These are phyloP conservation scores for Myriosclerotinia curreyana DNA, from an alignment of 2,329 filamentous ascomycete species.

Conservation along the genomic window DNA sequence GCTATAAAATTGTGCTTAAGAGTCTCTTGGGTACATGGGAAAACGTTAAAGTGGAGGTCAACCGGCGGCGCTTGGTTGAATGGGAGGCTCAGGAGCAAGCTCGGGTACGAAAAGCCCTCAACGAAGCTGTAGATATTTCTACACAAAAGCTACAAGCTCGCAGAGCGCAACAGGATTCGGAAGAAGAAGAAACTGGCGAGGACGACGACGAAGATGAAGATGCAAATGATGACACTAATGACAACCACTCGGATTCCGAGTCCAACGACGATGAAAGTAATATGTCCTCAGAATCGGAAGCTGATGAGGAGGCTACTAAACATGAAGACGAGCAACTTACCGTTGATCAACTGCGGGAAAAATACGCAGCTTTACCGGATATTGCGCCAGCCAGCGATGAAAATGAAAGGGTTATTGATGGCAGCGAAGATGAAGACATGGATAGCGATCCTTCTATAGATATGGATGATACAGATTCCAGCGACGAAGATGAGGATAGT, in stretches of 20 bases:
- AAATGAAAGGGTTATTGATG: conserved; percentile 34
- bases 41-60: conserved; percentile 60
- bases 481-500: conserved; percentile 60
- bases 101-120: conserved; percentile 65
- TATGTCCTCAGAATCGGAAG: conserved; percentile 64
- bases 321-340: conserved; percentile 64
- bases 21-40: conserved; percentile 59
- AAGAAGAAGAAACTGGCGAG: conserved; percentile 44
- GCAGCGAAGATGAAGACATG: conserved; percentile 28
- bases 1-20: conserved; percentile 70
- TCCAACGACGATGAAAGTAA: conserved; percentile 49
- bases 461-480: conserved; percentile 44
- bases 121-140: conserved; percentile 69
- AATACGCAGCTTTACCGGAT: conserved; percentile 64
- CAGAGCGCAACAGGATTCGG: conserved; percentile 52
- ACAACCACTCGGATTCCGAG: conserved; percentile 40
- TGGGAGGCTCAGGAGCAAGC: conserved; percentile 65
- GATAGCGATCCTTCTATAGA: conserved; percentile 35
- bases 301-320: conserved; percentile 46
- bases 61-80: conserved; percentile 55
- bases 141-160: conserved; percentile 65
- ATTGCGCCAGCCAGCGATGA: conserved; percentile 37
- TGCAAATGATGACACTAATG: conserved; percentile 35
- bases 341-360: conserved; percentile 64
- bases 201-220: conserved; percentile 38